Evolutionary conservation across 352 stramenopile genomes (phyloP).

Genomic region (Phytophthora vignae): DNA sequence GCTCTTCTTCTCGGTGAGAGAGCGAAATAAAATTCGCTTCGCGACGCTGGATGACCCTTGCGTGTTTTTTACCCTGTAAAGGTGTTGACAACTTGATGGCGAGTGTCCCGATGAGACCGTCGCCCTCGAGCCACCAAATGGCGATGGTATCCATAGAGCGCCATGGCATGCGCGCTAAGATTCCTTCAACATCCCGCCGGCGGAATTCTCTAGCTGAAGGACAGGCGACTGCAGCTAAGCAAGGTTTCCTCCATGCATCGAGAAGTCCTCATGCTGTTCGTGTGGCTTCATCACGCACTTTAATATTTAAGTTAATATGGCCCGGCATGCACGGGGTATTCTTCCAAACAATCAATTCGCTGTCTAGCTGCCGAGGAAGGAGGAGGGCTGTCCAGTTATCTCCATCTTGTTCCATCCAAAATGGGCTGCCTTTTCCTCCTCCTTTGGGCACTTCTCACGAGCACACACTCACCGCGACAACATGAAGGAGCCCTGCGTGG

Average conservation of each 20-base stretch:
- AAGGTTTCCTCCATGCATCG: background rate
- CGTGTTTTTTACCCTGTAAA: background rate
- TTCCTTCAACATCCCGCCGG: background rate
- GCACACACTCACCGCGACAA: constrained; percentile 38
- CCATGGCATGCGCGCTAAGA: constrained; percentile 6
- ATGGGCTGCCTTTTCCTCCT: constrained; percentile 21
- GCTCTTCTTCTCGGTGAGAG: background rate
- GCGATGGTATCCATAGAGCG: background rate
- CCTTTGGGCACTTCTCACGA: constrained; percentile 6
- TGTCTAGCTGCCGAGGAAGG: constrained; percentile 19
- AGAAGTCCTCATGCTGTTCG: background rate
- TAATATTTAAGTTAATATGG: constrained; percentile 42
- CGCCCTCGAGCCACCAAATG: background rate
- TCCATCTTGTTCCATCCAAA: constrained; percentile 46
- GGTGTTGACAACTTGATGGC: background rate
- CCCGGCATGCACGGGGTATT: constrained; percentile 18
- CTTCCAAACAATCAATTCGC: constrained; percentile 30
- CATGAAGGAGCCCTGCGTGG: constrained; percentile 64
- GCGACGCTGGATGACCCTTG: background rate
- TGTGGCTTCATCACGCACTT: constrained; percentile 31
- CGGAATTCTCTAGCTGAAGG: background rate
- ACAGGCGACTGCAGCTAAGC: no score
- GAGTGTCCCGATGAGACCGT: constrained; percentile 6
- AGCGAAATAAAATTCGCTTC: background rate
- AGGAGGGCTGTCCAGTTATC: constrained; percentile 3